Conservation (phyloP, 2,329 filamentous ascomycete species). For the Akanthomyces dipterigenus region DNA sequence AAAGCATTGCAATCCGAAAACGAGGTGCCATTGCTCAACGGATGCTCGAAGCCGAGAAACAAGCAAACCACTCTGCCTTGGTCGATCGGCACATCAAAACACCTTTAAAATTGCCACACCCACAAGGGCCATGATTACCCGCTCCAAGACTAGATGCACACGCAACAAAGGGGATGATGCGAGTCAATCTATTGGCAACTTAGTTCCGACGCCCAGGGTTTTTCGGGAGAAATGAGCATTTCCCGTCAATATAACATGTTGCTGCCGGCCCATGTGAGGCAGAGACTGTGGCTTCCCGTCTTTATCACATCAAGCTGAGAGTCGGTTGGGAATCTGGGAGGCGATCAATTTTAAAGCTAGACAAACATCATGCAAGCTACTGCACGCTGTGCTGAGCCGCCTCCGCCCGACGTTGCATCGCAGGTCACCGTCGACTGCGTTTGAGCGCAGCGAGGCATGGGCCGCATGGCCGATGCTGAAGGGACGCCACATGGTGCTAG, state of each 20-base stretch:
- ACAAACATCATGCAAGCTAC: neutral
- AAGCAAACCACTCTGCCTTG: neutral
- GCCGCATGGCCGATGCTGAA: neutral
- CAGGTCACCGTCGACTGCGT: neutral
- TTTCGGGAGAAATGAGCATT: neutral
- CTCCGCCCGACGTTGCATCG: neutral
- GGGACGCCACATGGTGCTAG: neutral
- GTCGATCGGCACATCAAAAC: constrained; percentile 2
- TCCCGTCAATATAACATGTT: neutral
- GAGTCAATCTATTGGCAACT: neutral
- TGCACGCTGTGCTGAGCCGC: neutral
- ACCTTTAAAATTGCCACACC: constrained; percentile 6
- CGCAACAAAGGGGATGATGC: neutral
- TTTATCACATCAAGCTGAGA: neutral
- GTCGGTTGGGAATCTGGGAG: neutral
- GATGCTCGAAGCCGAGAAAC: neutral
- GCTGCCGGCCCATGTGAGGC: neutral
- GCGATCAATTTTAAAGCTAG: neutral
- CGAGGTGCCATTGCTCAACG: neutral
- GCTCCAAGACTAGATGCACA: neutral
- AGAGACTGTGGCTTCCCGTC: no score
- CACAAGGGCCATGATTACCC: neutral
- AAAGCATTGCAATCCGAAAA: neutral
- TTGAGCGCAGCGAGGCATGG: neutral
- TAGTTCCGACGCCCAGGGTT: neutral